Base-by-base conservation (phyloP, 2,329 filamentous ascomycete species). In the Calonectria hawksworthii region DNA sequence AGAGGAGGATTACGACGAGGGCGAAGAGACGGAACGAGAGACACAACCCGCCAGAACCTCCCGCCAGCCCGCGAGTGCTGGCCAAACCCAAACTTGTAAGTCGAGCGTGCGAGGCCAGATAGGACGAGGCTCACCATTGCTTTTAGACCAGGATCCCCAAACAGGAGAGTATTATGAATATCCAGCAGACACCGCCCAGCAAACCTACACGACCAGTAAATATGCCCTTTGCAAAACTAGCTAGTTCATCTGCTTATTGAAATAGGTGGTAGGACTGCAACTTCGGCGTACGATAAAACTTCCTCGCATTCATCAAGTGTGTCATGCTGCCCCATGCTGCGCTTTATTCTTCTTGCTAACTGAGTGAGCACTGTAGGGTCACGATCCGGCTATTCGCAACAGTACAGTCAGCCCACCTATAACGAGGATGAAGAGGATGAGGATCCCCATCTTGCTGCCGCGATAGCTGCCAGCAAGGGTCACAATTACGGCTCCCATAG, bases 21-120 rank as follows among this genome's bases (percentile, higher is more conserved):
- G 73, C 0, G 79, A 79, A 28, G 74, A 75, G 7, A 66, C 72
- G n/a, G 79, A 75, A 47, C 72, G 71, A 6, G 65, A 70, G 21
- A 13, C 28, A 28, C 26, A 41, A 6, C 26, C 54, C 2, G 14
- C 50, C 13, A 61, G 65, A 52, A 18, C 28, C 18, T 67, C 73
- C 32, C 51, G 38, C 9, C 63, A 54, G 30, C 6, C 30, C 14
- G 23, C 9, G 1, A 11, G 16, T 4, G 41, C 64, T n/a, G 41
- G 13, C 21, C 68, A 59, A 26, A 9, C 38, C 3, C 54, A 65
- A 63, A 50, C 32, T 47, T 70, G 74, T 75, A 56, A 70, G 74
- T 71, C 30, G 16, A 34, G 30, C 32, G 36, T 32, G 13, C 23
- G 26, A 44, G 32, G n/a, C 11, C 11, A 23, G 23, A 10, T 8